Evolutionary conservation across 1,139 yeast genomes (phyloP), one percentile per base, ranked within the genome.

Genomic region (Fermentozyma sake): DNA sequence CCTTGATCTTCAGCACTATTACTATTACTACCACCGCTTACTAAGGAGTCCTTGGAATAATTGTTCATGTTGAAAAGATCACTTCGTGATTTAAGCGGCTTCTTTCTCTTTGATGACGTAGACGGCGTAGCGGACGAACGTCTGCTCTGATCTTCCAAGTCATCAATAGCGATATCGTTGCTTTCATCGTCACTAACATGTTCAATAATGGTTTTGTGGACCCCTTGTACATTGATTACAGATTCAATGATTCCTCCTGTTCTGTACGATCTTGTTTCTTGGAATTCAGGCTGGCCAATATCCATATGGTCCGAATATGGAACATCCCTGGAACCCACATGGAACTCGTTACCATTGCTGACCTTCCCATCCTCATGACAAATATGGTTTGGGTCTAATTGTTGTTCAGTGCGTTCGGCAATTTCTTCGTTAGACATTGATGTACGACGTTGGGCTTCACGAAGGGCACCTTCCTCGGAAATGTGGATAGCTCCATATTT

Each of bases 171-270:
- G n/a, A n/a, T n/a, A n/a, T 18, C 17, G 14, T 38, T 40, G n/a
- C 36, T 27, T 24, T 42, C 50, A 20, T 65, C 71, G 30, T 66
- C 72, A 37, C 63, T 58, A 8, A 63, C 67, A 40, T 73, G 76
- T 45, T 80, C 89, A 48, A 87, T 86, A 38, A 87, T 83, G 5
- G 94, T 85, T 61, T 87, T 87, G 44, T 77, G 80, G 11, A 85
- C 85, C 30, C 96, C 96, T 44, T 80, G 79, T 14, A 83, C 84
- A 31, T 81, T 83, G 19, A 86, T 76, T n/a, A 86, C 80, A 23
- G 84, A 77, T 54, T 87, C 96, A 34, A 84, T 74, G 32, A 86
- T 79, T 3, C 94, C 91, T 23, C 86, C 83, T 4, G 82, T 70
- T 25, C 72, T 48, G 39, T 66, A 67, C 5, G 62, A 53, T 26